Evolutionary conservation across 78 protist species (phyloP).

Genomic region (Polysphondylium violaceum): DNA sequence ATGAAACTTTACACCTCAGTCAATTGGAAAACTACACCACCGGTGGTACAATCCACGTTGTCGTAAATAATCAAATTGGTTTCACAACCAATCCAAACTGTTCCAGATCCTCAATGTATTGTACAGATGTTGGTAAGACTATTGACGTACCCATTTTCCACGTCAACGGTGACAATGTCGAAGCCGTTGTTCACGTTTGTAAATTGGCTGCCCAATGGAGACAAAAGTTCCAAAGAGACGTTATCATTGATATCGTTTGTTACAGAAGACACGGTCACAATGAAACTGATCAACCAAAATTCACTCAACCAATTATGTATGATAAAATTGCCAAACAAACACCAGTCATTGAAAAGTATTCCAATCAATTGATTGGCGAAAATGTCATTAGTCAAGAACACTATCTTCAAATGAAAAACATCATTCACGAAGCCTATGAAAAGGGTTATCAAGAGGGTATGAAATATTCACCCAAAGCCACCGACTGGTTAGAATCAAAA

Average conservation of each 20-base stretch:
- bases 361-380: conserved; percentile 61
- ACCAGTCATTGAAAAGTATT: conserved; percentile 82
- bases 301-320: conserved; percentile 98
- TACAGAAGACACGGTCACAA: conserved; percentile 97
- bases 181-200: conserved; percentile 89
- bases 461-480: conserved; percentile 62
- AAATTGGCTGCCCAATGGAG: conserved; percentile 90
- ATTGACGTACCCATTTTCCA: conserved; percentile 97
- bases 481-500: conserved; percentile 81
- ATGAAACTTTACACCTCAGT: conserved; percentile 89
- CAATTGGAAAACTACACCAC: conserved; percentile 88
- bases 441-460: conserved; percentile 82
- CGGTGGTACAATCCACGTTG: conserved; percentile 97
- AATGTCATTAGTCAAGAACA: conserved; percentile 71
- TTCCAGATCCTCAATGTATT: conserved; percentile 86
- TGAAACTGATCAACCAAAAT: conserved; percentile 96
- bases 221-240: conserved; percentile 88
- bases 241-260: conserved; percentile 95
- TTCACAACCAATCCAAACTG: conserved; percentile 97
- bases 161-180: conserved; percentile 98
- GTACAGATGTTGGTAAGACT: conserved; percentile 94
- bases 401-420: conserved; percentile 28
- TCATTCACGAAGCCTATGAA: conserved; percentile 77
- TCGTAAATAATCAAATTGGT: conserved; percentile 98
- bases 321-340: conserved; percentile 75